These are phyloP conservation scores for Mrakia gelida DNA, from an alignment of 768 basidiomycete genomes.

Conservation along the genomic window DNA sequence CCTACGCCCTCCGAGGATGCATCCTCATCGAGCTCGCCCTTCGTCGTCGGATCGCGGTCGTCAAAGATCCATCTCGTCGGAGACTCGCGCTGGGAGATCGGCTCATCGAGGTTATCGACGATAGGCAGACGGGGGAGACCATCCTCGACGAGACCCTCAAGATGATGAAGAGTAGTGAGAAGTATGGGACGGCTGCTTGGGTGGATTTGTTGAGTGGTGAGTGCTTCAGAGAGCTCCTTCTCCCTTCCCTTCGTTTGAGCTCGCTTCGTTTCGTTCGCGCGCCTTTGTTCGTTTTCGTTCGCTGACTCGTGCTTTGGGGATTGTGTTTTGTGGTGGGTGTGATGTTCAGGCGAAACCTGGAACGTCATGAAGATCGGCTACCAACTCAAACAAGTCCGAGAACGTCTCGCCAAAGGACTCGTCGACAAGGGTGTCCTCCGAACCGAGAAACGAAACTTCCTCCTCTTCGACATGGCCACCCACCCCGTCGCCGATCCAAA, in stretches of 20 bases:
- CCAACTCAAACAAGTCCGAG: conserved; percentile 96
- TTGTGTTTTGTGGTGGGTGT: no score
- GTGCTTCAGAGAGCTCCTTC: conserved; percentile 42
- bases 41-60: conserved; percentile 86
- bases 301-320: no score
- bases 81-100: conserved; percentile 73
- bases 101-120: conserved; percentile 84
- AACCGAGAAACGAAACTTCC: conserved; percentile 97
- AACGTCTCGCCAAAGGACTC: conserved; percentile 91
- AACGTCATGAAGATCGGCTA: conserved; percentile 99
- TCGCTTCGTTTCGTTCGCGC: not conserved
- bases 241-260: not conserved
- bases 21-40: conserved; percentile 95
- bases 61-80: conserved; percentile 72
- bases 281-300: not conserved
- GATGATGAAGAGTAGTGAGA: conserved; percentile 81
- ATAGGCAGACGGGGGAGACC: conserved; percentile 89
- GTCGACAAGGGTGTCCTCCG: conserved; percentile 99
- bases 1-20: conserved; percentile 95
- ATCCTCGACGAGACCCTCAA: conserved; percentile 90
- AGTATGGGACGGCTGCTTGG: conserved; percentile 83
- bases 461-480: conserved; percentile 99
- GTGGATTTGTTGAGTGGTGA: conserved; percentile 88
- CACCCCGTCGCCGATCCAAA: conserved; percentile 93
- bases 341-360: conserved; percentile 99